Percentiles rank a stretch among this genome's conserved stretches.
These are phyloP conservation scores for Neofusicoccum kwambonambiense DNA, from an alignment of 2,329 filamentous ascomycete species.

Conservation along the genomic window DNA sequence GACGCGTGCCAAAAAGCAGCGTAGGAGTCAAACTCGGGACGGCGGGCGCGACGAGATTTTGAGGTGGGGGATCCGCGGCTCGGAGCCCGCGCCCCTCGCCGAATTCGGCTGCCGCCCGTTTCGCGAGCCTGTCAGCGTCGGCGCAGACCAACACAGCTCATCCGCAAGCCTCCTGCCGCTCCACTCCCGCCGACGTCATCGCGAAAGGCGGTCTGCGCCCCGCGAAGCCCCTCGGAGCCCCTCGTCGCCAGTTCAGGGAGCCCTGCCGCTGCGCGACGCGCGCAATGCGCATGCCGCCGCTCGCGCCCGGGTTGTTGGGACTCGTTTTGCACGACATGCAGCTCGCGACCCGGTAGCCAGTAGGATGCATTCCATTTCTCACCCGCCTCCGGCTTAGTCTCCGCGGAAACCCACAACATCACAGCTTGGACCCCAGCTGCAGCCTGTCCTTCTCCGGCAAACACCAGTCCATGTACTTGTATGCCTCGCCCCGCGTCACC, in stretches of 20 bases:
- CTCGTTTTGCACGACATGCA: background rate
- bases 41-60: constrained; percentile 14
- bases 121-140: background rate
- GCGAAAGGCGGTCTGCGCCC: constrained; percentile 1
- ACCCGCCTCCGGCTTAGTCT: background rate
- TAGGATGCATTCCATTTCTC: constrained; percentile 2
- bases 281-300: background rate
- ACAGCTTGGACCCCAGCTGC: background rate
- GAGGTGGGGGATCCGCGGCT: constrained; percentile 10
- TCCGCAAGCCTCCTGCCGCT: background rate
- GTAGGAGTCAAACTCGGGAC: constrained; percentile 15
- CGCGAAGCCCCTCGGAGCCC: background rate
- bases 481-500: constrained; percentile 27
- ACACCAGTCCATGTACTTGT: constrained; percentile 39
- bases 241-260: background rate
- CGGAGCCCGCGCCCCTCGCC: background rate
- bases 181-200: background rate
- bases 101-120: constrained; percentile 2
- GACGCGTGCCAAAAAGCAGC: constrained; percentile 18
- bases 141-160: background rate
- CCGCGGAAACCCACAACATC: background rate
- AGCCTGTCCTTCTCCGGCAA: constrained; percentile 32
- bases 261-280: background rate
- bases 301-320: background rate
- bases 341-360: background rate